These are phyloP conservation scores for Phaseolus coccineus DNA, from an alignment of 331 rosid genomes.

Conservation along the genomic window DNA sequence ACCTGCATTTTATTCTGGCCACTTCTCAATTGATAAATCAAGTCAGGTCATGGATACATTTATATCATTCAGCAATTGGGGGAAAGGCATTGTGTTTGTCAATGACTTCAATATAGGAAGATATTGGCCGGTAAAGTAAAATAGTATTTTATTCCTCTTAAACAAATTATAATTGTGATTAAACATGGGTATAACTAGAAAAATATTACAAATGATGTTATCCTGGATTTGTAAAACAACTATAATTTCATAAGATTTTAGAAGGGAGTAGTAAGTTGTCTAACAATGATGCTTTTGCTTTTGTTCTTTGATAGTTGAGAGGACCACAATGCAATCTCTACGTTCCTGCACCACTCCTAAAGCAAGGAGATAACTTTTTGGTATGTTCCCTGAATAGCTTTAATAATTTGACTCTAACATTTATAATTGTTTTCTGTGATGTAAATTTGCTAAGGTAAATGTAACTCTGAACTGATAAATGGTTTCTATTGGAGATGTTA, in stretches of 20 bases:
- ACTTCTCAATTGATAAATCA: slow-evolving; percentile 62
- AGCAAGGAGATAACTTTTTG: slow-evolving; percentile 70
- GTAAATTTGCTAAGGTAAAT: neutral
- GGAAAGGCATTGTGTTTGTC: slow-evolving; percentile 81
- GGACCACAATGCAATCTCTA: slow-evolving; percentile 98
- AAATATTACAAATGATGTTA: no score
- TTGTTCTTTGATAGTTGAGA: slow-evolving; percentile 54
- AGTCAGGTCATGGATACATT: slow-evolving; percentile 72
- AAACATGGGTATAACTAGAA: no score
- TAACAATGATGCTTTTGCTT: slow-evolving; percentile 14
- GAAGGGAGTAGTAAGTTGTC: slow-evolving; percentile 5
- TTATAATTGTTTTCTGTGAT: slow-evolving; percentile 13
- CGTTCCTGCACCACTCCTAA: slow-evolving; percentile 86
- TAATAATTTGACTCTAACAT: slow-evolving; percentile 6
- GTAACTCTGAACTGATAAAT: no score
- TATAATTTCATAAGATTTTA: no score
- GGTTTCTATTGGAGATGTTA: no score
- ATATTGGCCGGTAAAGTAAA: slow-evolving; percentile 97
- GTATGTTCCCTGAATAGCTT: slow-evolving; percentile 54
- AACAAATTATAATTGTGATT: slow-evolving; percentile 22
- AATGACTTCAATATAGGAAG: slow-evolving; percentile 88
- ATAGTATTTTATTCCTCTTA: slow-evolving; percentile 23
- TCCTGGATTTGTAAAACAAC: no score
- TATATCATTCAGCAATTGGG: slow-evolving; percentile 79
- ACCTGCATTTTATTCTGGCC: slow-evolving; percentile 82